A percentile compares a stretch with the other conserved stretches of the same genome.
phyloP scores from a whole-genome alignment of 2,329 filamentous ascomycete genomes.

The Epichloe coenophiala region DNA sequence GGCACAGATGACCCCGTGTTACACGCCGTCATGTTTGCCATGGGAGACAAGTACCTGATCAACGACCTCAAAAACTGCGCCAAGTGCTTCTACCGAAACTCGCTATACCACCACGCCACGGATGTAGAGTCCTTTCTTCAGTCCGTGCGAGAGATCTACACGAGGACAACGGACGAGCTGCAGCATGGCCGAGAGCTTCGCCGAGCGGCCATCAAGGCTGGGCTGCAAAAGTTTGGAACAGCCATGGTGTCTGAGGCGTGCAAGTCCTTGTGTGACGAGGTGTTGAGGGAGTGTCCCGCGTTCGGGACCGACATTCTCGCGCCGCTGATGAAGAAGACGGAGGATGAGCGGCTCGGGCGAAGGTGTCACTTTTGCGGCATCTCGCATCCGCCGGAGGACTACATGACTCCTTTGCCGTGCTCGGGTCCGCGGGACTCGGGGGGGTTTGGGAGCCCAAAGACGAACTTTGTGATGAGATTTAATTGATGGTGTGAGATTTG shows the following conservation, averaged over 20 bases:
- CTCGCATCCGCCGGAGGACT: not conserved
- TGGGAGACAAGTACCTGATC: not conserved
- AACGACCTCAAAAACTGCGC: not conserved
- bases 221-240: not conserved
- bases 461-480: not conserved
- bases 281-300: not conserved
- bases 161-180: not conserved
- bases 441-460: not conserved
- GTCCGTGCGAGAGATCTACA: slow-evolving; percentile 1
- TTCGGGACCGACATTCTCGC: not conserved
- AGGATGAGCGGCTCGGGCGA: not conserved
- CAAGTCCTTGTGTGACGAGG: not conserved
- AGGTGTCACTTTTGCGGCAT: not conserved
- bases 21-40: not conserved
- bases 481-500: not conserved
- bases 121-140: not conserved
- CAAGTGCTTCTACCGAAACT: not conserved
- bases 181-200: not conserved
- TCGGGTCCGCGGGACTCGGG: not conserved
- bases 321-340: slow-evolving; percentile 1
- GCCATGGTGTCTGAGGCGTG: not conserved
- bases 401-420: not conserved
- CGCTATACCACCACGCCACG: not conserved
- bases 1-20: not conserved
- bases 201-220: not conserved